Percentiles rank a stretch among this genome's conserved stretches.
Evolutionary conservation across 129 eudicot genomes (phyloP).

Genomic region (Solidago caesia): DNA sequence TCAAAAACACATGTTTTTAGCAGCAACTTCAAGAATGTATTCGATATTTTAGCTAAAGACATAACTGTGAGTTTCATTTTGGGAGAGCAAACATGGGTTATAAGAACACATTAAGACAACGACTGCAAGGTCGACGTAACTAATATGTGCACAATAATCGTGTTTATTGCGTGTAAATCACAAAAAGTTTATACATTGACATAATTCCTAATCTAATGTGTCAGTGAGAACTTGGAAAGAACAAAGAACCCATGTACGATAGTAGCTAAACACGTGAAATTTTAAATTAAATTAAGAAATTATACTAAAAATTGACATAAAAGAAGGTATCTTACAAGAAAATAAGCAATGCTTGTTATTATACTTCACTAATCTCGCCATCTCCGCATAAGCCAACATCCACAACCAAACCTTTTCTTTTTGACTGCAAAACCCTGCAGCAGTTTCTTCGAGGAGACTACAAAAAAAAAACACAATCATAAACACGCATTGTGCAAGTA

Average conservation of each 20-base stretch:
- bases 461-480: conserved; percentile 4
- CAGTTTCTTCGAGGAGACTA: conserved; percentile 89
- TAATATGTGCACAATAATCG: conserved; percentile 21
- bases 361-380: conserved; percentile 60
- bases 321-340: conserved; percentile 35
- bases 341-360: conserved; percentile 30
- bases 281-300: conserved; percentile 30
- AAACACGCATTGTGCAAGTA: too few relatives aligned
- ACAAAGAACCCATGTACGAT: conserved; percentile 22
- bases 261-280: conserved; percentile 21
- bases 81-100: background rate
- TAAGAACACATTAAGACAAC: too few relatives aligned
- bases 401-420: conserved; percentile 53
- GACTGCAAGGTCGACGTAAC: conserved; percentile 2
- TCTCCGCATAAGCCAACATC: conserved; percentile 71
- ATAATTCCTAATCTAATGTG: conserved; percentile 34
- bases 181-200: conserved; percentile 39
- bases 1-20: conserved; percentile 2
- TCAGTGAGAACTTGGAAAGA: conserved; percentile 31
- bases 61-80: background rate
- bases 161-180: conserved; percentile 29
- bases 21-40: conserved; percentile 6
- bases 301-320: conserved; percentile 34
- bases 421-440: conserved; percentile 63
- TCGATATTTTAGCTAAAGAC: background rate